Conservation (phyloP, 495 filamentous ascomycete genomes). For the Aspergillus bertholletiae region DNA sequence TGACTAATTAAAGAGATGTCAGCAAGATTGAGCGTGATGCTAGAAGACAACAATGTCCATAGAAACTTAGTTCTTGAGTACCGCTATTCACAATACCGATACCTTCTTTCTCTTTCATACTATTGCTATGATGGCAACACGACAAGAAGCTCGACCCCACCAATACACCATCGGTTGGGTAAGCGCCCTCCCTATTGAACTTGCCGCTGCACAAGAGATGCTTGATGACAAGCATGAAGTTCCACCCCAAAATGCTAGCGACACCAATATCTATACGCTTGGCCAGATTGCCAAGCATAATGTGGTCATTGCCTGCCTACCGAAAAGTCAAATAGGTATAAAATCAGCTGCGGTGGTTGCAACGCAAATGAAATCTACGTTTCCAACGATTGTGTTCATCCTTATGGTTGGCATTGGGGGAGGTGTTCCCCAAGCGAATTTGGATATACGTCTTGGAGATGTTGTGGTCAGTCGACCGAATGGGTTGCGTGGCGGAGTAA, state of each 20-base stretch:
- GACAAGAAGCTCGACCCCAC: too few species aligned
- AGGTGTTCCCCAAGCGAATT: conserved; percentile 20
- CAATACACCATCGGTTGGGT: conserved; percentile 36
- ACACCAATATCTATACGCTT: conserved; percentile 33
- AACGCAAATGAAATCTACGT: conserved; percentile 21
- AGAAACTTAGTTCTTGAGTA: too few species aligned
- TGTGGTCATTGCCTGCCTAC: conserved; percentile 33
- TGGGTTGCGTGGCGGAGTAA: conserved; percentile 16
- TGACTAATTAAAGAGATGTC: too few species aligned
- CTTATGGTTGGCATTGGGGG: conserved; percentile 38
- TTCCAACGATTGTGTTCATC: conserved; percentile 18
- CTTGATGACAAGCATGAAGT: conserved; percentile 26
- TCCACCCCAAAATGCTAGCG: conserved; percentile 10
- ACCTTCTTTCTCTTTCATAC: too few species aligned
- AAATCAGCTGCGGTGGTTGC: conserved; percentile 21
- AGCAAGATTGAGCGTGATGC: too few species aligned
- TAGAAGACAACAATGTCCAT: too few species aligned
- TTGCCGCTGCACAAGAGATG: conserved; percentile 25
- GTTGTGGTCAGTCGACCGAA: conserved; percentile 26
- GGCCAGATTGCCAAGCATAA: conserved; percentile 29
- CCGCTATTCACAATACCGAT: too few species aligned
- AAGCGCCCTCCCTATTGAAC: conserved; percentile 30
- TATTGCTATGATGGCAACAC: too few species aligned
- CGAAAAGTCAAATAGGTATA: conserved; percentile 22
- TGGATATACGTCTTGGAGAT: conserved; percentile 34